phyloP scores from a whole-genome alignment of 345 rosid species.

The Eucalyptus erythrocorys region DNA sequence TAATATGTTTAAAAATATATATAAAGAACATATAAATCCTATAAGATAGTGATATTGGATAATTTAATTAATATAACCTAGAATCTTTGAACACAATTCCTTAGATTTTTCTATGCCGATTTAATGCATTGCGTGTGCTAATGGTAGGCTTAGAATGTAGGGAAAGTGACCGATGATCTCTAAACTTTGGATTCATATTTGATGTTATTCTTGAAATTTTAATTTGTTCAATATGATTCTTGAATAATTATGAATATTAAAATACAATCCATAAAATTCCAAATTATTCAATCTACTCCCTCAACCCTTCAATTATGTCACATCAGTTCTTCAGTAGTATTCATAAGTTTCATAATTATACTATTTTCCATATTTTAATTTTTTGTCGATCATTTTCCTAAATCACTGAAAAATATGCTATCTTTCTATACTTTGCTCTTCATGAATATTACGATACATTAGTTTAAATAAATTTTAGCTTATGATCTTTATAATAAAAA shows the following conservation, averaged over 20 bases:
- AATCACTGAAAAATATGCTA: background rate
- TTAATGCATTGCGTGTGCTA: background rate
- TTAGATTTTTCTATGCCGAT: background rate
- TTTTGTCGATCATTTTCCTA: background rate
- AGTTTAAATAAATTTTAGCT: background rate
- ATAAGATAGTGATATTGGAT: background rate
- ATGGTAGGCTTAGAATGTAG: background rate
- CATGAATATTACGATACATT: background rate
- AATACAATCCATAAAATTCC: background rate
- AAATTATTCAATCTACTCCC: background rate
- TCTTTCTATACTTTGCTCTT: background rate
- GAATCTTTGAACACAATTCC: background rate
- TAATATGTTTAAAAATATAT: background rate
- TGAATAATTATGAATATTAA: background rate
- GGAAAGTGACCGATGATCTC: background rate
- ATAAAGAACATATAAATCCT: background rate
- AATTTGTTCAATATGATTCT: background rate
- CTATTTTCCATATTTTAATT: background rate
- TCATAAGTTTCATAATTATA: background rate
- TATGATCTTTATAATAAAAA: background rate
- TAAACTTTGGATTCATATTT: background rate
- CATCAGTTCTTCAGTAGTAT: background rate
- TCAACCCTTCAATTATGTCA: background rate
- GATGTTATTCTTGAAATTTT: background rate
- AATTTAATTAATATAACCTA: background rate